Evolutionary conservation across 176 grass and related monocot species (phyloP).

Genomic region (Avena eriantha): DNA sequence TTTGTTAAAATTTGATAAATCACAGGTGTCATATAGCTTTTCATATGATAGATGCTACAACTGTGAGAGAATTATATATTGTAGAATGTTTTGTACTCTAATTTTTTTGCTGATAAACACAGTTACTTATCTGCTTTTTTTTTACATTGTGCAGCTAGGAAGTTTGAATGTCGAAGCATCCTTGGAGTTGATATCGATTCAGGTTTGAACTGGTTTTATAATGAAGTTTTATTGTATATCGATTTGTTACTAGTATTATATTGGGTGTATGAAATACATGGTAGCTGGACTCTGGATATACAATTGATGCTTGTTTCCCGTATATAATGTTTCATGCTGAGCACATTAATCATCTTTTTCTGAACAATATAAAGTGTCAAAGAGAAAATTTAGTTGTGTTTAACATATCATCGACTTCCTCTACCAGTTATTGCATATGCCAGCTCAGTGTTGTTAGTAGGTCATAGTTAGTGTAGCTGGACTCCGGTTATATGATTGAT

Average conservation of each 20-base stretch:
- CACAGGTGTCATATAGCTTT: neutral
- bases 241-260: neutral
- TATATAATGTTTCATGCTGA: neutral
- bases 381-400: constrained; percentile 10
- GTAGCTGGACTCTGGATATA: neutral
- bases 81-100: neutral
- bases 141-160: constrained; percentile 66
- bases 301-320: constrained; percentile 1
- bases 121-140: constrained; percentile 42
- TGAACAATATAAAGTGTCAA: constrained; percentile 4
- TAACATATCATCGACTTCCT: constrained; percentile 38
- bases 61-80: constrained; percentile 4
- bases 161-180: constrained; percentile 84
- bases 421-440: constrained; percentile 1
- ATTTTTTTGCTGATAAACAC: neutral
- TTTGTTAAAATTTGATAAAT: constrained; percentile 11
- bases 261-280: constrained; percentile 9
- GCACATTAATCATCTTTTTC: constrained; percentile 8
- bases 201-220: constrained; percentile 46
- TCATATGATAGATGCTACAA: constrained; percentile 3
- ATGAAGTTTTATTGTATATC: constrained; percentile 25
- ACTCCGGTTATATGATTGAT: neutral
- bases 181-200: constrained; percentile 90
- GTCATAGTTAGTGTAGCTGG: neutral
- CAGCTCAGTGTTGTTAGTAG: constrained; percentile 16